Evolutionary conservation across 208 protist species (phyloP).

Genomic region (Trypanosoma caninum): DNA sequence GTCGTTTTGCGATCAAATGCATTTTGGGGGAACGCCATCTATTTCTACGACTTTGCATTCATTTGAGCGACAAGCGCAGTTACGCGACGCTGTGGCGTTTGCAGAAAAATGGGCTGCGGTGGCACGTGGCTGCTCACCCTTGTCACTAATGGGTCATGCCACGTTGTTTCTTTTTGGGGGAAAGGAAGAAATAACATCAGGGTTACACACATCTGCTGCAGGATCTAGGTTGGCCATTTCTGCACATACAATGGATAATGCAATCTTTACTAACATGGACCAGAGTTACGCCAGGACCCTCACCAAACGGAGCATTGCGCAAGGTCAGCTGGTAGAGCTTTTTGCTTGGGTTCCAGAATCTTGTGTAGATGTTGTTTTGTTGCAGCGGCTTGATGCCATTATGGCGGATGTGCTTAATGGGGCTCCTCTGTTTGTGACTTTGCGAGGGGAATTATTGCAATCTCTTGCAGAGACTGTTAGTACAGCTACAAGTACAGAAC

Average conservation of each 20-base stretch:
- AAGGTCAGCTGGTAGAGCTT: slow-evolving; percentile 54
- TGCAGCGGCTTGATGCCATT: slow-evolving; percentile 32
- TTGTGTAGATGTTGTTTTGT: slow-evolving; percentile 33
- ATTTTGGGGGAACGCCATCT: slow-evolving; percentile 44
- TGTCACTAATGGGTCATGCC: slow-evolving; percentile 54
- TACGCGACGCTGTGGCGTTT: slow-evolving; percentile 37
- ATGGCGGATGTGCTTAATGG: slow-evolving; percentile 10
- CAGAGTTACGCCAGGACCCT: slow-evolving; percentile 52
- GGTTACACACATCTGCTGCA: slow-evolving; percentile 20
- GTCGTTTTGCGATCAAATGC: slow-evolving; percentile 47
- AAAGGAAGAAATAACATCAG: slow-evolving; percentile 34
- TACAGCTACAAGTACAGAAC: neutral
- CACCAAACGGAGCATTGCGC: slow-evolving; percentile 51
- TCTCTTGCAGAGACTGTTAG: slow-evolving; percentile 2
- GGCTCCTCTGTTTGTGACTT: neutral
- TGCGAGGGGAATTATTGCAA: neutral
- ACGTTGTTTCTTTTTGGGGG: slow-evolving; percentile 60
- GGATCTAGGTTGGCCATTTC: slow-evolving; percentile 15
- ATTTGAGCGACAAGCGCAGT: slow-evolving; percentile 45
- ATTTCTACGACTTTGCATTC: slow-evolving; percentile 46
- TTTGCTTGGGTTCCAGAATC: slow-evolving; percentile 27
- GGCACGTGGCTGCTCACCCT: slow-evolving; percentile 29
- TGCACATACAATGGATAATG: slow-evolving; percentile 5
- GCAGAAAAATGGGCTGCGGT: slow-evolving; percentile 47
- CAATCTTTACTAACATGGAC: neutral